Conservation (phyloP, 305 asterid species). For the Fraxinus dipetala region DNA sequence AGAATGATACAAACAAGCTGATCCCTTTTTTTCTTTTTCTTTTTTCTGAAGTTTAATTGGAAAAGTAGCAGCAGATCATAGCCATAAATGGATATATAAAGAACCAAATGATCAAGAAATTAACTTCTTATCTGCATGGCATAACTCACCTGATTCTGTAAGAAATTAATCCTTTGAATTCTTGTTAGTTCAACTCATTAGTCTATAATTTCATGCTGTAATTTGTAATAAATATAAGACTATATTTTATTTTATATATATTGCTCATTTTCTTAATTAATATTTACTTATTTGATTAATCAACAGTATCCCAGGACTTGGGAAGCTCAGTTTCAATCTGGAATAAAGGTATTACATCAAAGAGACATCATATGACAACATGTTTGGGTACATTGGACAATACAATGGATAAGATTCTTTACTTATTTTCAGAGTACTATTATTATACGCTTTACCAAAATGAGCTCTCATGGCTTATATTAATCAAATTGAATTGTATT, state of each 20-base stretch:
- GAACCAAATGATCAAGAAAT: conserved; percentile 92
- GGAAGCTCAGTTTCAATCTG: conserved; percentile 98
- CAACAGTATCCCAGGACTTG: conserved; percentile 95
- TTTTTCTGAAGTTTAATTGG: conserved; percentile 67
- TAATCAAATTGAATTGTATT: neutral
- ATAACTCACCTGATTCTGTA: conserved; percentile 91
- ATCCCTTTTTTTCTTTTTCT: neutral
- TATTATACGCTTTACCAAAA: neutral
- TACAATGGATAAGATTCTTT: neutral
- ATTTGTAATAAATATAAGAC: neutral
- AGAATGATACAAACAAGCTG: neutral
- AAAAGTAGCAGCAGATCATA: conserved; percentile 97
- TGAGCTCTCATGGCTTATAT: neutral
- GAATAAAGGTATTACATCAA: conserved; percentile 66
- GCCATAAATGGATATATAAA: conserved; percentile 97
- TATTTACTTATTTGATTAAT: neutral
- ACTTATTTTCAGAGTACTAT: neutral
- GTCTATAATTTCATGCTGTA: conserved; percentile 7
- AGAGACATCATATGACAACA: neutral
- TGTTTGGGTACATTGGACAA: neutral
- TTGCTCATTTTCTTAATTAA: neutral
- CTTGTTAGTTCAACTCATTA: neutral
- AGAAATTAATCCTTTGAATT: conserved; percentile 17
- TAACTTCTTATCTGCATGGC: conserved; percentile 98
- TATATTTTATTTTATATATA: neutral